Evolutionary conservation across 78 protist genomes (phyloP).

Genomic region (Dictyostelium brefeldianum): DNA sequence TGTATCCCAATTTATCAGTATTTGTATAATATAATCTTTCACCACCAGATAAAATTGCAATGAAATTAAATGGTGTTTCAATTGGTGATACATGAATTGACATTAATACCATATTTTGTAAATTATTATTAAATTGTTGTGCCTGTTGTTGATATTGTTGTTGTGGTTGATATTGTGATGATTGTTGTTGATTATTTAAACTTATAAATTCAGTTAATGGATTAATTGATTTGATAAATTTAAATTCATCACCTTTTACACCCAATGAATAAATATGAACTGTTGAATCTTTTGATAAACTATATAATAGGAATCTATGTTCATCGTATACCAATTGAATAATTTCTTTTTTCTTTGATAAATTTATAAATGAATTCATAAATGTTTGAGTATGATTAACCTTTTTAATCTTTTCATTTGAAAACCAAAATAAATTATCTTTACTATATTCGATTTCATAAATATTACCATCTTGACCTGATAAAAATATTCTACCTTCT

Average conservation of each 20-base stretch:
- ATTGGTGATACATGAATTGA: constrained; percentile 28
- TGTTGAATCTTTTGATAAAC: constrained; percentile 13
- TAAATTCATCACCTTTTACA: constrained; percentile 10
- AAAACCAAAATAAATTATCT: constrained; percentile 32
- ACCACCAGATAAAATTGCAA: constrained; percentile 27
- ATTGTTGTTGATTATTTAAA: background rate
- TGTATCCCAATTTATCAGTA: background rate
- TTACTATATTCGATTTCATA: constrained; percentile 71
- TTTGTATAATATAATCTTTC: constrained; percentile 15
- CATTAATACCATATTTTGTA: background rate
- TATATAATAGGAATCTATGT: background rate
- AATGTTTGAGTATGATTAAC: constrained; percentile 4
- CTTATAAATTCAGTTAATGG: background rate
- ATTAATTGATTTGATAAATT: background rate
- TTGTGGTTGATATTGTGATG: background rate
- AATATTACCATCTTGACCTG: constrained; percentile 79
- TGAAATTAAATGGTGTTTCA: background rate
- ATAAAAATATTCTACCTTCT: constrained; percentile 77
- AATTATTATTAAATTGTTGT: background rate
- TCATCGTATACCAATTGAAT: constrained; percentile 32
- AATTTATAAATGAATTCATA: background rate
- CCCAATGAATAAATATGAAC: constrained; percentile 12
- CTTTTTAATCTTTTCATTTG: constrained; percentile 41
- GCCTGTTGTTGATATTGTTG: background rate
- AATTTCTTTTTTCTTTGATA: constrained; percentile 38